Conservation (phyloP, 2,329 filamentous ascomycete species). For the Immersiporthe knoxdaviesiana region DNA sequence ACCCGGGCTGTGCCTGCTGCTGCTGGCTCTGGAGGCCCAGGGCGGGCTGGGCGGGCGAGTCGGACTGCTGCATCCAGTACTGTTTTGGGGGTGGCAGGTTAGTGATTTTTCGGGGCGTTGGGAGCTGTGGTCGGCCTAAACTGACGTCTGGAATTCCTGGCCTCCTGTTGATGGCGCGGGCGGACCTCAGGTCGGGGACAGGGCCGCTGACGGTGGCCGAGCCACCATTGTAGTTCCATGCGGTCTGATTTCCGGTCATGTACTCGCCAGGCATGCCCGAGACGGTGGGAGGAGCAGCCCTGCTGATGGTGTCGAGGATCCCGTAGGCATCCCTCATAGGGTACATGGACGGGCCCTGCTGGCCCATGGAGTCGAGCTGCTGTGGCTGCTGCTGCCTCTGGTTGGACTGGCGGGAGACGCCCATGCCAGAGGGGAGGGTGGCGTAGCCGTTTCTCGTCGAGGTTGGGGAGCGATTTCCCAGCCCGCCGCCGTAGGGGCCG, state of each 20-base stretch:
- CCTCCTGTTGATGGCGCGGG: constrained; percentile 69
- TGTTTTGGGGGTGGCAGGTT: constrained; percentile 34
- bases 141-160: constrained; percentile 40
- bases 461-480: constrained; percentile 35
- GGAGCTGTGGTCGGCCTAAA: constrained; percentile 36
- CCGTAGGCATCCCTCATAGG: constrained; percentile 37
- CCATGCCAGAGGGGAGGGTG: constrained; percentile 33
- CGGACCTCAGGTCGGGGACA: constrained; percentile 64
- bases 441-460: constrained; percentile 36
- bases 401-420: constrained; percentile 33
- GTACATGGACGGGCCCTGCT: constrained; percentile 33
- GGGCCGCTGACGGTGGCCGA: constrained; percentile 54
- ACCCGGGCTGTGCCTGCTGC: constrained; percentile 22
- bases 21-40: constrained; percentile 46
- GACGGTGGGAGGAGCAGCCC: constrained; percentile 33
- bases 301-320: constrained; percentile 36
- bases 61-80: constrained; percentile 56
- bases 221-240: constrained; percentile 37
- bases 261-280: constrained; percentile 33
- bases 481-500: constrained; percentile 25
- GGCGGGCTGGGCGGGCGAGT: constrained; percentile 28
- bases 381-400: constrained; percentile 32
- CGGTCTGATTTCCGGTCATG: constrained; percentile 34
- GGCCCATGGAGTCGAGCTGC: constrained; percentile 36
- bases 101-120: constrained; percentile 22